Percentiles rank a stretch among this genome's conserved stretches.
phyloP scores from a whole-genome alignment of 2,329 filamentous ascomycete genomes.

The Blastomyces gilchristii region DNA sequence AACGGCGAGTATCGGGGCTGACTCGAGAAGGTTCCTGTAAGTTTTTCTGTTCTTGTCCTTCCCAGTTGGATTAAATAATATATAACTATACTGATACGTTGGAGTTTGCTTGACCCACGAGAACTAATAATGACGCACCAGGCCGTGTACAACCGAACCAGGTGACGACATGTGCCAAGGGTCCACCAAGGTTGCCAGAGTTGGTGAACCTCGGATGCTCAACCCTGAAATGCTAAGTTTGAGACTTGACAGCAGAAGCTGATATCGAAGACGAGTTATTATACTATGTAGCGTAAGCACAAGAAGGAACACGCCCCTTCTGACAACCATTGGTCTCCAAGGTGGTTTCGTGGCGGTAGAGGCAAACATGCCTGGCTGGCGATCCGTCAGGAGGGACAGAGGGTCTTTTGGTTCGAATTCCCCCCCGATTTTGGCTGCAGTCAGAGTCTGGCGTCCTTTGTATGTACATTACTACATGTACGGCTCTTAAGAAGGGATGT shows the following conservation, averaged over 20 bases:
- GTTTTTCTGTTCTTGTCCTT: background rate
- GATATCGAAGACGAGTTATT: background rate
- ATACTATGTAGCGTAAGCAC: background rate
- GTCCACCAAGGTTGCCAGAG: background rate
- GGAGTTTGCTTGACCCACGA: background rate
- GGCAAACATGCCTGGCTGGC: background rate
- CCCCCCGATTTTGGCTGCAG: background rate
- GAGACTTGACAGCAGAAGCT: background rate
- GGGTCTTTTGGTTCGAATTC: background rate
- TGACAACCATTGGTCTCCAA: background rate
- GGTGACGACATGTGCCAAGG: slow-evolving; percentile 1
- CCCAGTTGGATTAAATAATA: background rate
- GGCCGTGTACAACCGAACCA: slow-evolving; percentile 4
- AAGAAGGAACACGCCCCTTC: background rate
- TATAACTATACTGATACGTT: background rate
- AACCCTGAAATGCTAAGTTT: background rate
- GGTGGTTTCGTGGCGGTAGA: background rate
- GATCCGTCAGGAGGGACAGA: background rate
- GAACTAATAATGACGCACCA: background rate
- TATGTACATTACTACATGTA: background rate
- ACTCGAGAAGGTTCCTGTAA: background rate
- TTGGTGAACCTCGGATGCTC: slow-evolving; percentile 4
- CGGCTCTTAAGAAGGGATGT: background rate
- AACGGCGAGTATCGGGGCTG: background rate
- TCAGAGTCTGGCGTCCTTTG: background rate